phyloP scores from a whole-genome alignment of 305 asterid species.

The Andrographis paniculata region DNA sequence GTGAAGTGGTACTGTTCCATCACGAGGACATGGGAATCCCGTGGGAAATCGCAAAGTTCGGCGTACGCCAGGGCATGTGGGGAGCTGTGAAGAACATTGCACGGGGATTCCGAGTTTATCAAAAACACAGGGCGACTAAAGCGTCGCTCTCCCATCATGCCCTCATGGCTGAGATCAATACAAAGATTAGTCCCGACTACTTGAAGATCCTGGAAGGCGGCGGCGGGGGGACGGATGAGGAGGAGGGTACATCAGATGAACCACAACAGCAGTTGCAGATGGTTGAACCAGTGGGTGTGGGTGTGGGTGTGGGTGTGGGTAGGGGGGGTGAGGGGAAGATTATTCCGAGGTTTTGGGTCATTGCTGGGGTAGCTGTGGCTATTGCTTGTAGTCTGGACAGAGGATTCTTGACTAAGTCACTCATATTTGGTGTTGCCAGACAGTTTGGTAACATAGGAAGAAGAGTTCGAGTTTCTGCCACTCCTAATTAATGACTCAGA shows the following conservation, averaged over 20 bases:
- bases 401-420: slow-evolving; percentile 66
- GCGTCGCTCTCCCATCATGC: slow-evolving; percentile 47
- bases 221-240: no score
- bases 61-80: slow-evolving; percentile 88
- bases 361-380: slow-evolving; percentile 57
- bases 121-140: slow-evolving; percentile 43
- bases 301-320: no score
- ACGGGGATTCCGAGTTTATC: slow-evolving; percentile 68
- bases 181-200: slow-evolving; percentile 47
- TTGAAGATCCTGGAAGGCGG: slow-evolving; percentile 29
- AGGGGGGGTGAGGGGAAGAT: slow-evolving; percentile 33
- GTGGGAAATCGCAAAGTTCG: slow-evolving; percentile 79
- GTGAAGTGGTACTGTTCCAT: slow-evolving; percentile 77
- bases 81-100: slow-evolving; percentile 62
- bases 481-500: no score
- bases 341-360: slow-evolving; percentile 59
- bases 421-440: slow-evolving; percentile 56
- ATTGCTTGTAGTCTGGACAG: slow-evolving; percentile 65
- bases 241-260: no score
- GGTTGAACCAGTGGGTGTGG: no score
- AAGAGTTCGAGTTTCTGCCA: slow-evolving; percentile 29
- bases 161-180: slow-evolving; percentile 66
- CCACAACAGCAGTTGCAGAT: no score
- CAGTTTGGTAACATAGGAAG: slow-evolving; percentile 63
- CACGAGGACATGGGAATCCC: slow-evolving; percentile 97